Evolutionary conservation across 257 asterid genomes (phyloP).

Genomic region (Leptodermis oblonga): DNA sequence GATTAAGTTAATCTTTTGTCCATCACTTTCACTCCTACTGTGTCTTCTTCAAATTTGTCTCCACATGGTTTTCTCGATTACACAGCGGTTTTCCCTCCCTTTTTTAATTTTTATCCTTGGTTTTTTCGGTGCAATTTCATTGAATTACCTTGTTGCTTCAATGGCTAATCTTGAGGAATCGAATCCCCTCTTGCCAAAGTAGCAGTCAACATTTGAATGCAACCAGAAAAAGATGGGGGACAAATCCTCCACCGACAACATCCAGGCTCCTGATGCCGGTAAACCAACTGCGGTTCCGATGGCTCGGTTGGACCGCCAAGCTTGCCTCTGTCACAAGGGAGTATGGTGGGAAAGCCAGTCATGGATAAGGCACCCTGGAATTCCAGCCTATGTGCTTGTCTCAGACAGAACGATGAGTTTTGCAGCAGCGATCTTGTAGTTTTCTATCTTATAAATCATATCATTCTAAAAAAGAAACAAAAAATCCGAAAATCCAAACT

Average conservation of each 20-base stretch:
- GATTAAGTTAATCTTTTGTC: too few species aligned
- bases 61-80: not conserved
- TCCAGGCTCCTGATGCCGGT: slow-evolving; percentile 16
- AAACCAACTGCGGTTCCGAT: slow-evolving; percentile 32
- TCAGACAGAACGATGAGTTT: slow-evolving; percentile 39
- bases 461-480: too few species aligned
- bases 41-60: not conserved
- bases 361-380: slow-evolving; percentile 35
- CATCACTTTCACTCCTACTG: not conserved
- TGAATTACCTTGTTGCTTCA: not conserved
- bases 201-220: slow-evolving; percentile 25
- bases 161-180: slow-evolving; percentile 66
- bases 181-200: slow-evolving; percentile 50
- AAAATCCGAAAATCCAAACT: too few species aligned
- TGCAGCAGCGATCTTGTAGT: slow-evolving; percentile 53
- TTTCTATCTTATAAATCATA: too few species aligned
- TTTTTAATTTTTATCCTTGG: not conserved
- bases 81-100: too few species aligned
- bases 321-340: slow-evolving; percentile 37
- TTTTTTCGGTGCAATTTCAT: not conserved
- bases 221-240: slow-evolving; percentile 14
- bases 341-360: slow-evolving; percentile 36
- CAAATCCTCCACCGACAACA: slow-evolving; percentile 21
- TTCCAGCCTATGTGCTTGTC: slow-evolving; percentile 34
- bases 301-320: slow-evolving; percentile 82